phyloP scores from a whole-genome alignment of 1,284 basidiomycete genomes.

The Albatrellus sp. region DNA sequence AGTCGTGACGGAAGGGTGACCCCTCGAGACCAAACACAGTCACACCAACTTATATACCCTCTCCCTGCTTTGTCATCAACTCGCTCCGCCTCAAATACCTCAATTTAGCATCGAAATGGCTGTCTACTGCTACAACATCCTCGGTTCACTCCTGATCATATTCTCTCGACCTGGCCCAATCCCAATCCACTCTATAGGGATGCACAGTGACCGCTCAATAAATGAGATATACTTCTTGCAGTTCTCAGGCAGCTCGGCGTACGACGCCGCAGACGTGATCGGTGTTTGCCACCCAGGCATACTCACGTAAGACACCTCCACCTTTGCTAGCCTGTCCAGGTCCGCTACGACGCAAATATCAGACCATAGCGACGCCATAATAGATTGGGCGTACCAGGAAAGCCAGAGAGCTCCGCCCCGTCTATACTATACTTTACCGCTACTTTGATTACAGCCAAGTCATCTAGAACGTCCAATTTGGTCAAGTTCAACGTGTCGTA shows the following conservation, averaged over 20 bases:
- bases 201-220: constrained; percentile 74
- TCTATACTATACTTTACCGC: constrained; percentile 74
- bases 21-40: constrained; percentile 17
- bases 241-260: constrained; percentile 75
- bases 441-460: constrained; percentile 81
- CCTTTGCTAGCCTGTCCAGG: constrained; percentile 69
- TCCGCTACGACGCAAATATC: constrained; percentile 42
- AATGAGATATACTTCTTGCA: constrained; percentile 84
- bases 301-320: constrained; percentile 84
- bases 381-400: constrained; percentile 59
- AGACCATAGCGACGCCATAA: background rate
- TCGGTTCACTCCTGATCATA: constrained; percentile 43
- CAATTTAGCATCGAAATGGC: background rate
- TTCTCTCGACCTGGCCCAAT: constrained; percentile 76
- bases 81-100: background rate
- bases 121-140: constrained; percentile 1
- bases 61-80: background rate
- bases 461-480: constrained; percentile 90
- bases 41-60: constrained; percentile 19
- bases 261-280: constrained; percentile 58
- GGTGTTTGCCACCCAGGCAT: constrained; percentile 87
- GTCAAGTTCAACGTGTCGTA: constrained; percentile 92
- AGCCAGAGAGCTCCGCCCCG: constrained; percentile 70
- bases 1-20: constrained; percentile 34
- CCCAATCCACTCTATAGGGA: constrained; percentile 86